Evolutionary conservation across 805 yeast species (phyloP).

Genomic region (Candida montana): DNA sequence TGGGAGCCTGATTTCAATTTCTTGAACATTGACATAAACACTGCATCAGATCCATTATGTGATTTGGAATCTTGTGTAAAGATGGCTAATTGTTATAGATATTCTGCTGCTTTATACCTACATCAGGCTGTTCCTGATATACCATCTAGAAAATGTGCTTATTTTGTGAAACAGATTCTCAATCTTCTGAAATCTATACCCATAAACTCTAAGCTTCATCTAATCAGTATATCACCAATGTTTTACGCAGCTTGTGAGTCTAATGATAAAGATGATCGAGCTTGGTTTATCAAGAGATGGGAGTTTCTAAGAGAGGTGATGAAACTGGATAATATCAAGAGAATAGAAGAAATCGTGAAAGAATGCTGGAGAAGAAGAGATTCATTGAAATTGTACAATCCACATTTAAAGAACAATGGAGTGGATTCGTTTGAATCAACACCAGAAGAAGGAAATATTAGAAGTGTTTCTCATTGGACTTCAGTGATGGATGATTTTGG

Average conservation of each 20-base stretch:
- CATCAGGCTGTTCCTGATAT: slow-evolving; percentile 2
- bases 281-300: not conserved
- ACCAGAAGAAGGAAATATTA: not conserved
- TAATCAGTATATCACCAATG: not conserved
- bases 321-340: not conserved
- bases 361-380: slow-evolving; percentile 4
- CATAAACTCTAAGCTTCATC: not conserved
- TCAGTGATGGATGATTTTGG: slow-evolving; percentile 3
- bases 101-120: not conserved
- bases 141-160: not conserved
- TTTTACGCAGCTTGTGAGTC: slow-evolving; percentile 1
- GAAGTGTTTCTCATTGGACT: slow-evolving; percentile 1
- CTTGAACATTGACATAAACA: not conserved
- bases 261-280: not conserved
- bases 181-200: not conserved
- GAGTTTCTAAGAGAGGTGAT: not conserved
- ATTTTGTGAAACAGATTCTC: not conserved
- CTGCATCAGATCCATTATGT: slow-evolving; percentile 1
- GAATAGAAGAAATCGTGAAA: not conserved
- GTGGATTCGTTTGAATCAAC: not conserved
- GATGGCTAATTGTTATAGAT: slow-evolving; percentile 2
- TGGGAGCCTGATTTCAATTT: not conserved
- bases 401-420: not conserved
- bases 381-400: not conserved
- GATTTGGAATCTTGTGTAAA: slow-evolving; percentile 2